A percentile compares a stretch with the other conserved stretches of the same genome.
Evolutionary conservation across 1,284 basidiomycete species (phyloP).

Genomic region (Pisolithus thermaeus): DNA sequence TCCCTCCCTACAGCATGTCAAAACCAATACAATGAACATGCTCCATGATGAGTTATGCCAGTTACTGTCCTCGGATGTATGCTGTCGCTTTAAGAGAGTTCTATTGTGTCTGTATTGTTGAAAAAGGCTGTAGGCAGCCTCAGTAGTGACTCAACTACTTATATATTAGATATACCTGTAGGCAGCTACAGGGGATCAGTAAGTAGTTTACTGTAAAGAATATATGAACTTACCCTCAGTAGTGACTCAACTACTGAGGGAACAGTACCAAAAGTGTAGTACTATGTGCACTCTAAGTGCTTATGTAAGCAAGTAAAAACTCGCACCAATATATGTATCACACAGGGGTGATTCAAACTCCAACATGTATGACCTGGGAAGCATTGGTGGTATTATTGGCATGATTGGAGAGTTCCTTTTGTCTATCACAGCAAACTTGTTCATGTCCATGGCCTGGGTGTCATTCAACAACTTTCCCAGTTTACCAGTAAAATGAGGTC

Average conservation of each 20-base stretch:
- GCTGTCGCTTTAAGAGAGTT: constrained; percentile 15
- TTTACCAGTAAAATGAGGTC: constrained; percentile 14
- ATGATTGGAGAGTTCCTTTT: constrained; percentile 40
- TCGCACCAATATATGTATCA: no score
- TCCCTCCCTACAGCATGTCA: constrained; percentile 27
- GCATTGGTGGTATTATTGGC: constrained; percentile 41
- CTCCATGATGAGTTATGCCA: constrained; percentile 41
- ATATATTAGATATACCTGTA: no score
- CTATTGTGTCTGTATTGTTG: constrained; percentile 24
- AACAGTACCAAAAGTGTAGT: no score
- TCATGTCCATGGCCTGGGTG: constrained; percentile 14
- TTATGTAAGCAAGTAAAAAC: no score
- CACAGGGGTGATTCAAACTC: no score
- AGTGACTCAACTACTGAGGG: no score
- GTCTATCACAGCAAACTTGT: constrained; percentile 29
- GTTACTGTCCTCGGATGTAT: constrained; percentile 23
- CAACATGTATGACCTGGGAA: constrained; percentile 45
- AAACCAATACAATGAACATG: constrained; percentile 49
- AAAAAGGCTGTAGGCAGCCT: no score
- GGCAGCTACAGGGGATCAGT: no score
- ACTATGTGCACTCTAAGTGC: no score
- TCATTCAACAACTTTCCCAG: neutral
- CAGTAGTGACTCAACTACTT: no score
- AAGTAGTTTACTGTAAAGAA: no score
- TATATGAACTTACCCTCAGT: no score